Conservation (phyloP, 345 rosid species). For the Limnanthes douglasii region DNA sequence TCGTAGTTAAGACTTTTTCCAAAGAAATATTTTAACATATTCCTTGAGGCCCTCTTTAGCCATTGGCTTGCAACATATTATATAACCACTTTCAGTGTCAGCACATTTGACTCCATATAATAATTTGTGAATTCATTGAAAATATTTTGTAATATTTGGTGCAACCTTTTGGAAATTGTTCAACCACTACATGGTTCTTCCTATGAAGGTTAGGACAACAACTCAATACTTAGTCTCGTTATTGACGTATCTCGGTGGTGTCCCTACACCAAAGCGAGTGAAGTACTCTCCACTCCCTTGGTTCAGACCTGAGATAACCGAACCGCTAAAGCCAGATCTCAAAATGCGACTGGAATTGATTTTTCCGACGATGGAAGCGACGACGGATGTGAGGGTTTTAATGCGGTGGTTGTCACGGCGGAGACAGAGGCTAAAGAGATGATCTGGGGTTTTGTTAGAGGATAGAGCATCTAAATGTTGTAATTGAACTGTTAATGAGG, state of each 20-base stretch:
- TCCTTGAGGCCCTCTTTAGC: too few species aligned
- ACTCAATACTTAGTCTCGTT: too few species aligned
- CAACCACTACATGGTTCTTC: too few species aligned
- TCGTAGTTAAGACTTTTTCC: too few species aligned
- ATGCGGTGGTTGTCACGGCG: conserved; percentile 51
- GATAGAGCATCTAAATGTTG: conserved; percentile 66
- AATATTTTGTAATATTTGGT: too few species aligned
- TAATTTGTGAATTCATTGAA: too few species aligned
- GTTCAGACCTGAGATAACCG: conserved; percentile 68
- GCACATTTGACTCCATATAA: too few species aligned
- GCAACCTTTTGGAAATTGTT: too few species aligned
- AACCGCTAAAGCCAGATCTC: conserved; percentile 41
- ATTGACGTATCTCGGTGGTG: conserved; percentile 60
- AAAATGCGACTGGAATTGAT: conserved; percentile 7
- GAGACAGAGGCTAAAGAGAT: conserved; percentile 56
- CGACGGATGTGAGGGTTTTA: conserved; percentile 20
- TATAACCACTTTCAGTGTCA: too few species aligned
- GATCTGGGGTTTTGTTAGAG: conserved; percentile 24
- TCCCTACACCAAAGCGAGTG: conserved; percentile 80
- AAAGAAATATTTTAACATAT: too few species aligned
- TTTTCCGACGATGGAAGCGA: conserved; percentile 12
- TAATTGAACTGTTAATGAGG: conserved; percentile 24
- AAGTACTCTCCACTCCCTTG: conserved; percentile 96
- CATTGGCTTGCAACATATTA: too few species aligned
- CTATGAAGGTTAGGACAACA: too few species aligned